Conservation (phyloP, 2,329 filamentous ascomycete genomes). For the Phoma sp. region DNA sequence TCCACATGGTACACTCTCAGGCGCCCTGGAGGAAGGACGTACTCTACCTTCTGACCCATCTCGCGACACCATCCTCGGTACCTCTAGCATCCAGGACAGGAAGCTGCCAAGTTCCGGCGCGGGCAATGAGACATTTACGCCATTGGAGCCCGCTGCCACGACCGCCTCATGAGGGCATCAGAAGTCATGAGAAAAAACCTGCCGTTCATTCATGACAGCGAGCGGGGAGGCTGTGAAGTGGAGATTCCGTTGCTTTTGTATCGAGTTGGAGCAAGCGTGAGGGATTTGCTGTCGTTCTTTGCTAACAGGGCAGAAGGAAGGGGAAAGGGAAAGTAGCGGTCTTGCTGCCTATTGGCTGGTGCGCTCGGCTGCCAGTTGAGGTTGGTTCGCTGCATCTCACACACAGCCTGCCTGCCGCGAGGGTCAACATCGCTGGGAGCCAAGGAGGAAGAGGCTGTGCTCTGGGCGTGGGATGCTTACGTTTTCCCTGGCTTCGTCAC, state of each 20-base stretch:
- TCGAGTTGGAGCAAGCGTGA: constrained; percentile 6
- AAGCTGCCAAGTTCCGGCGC: constrained; percentile 12
- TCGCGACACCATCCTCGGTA: background rate
- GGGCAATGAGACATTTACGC: constrained; percentile 12
- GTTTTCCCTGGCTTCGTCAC: constrained; percentile 1
- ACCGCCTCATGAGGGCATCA: background rate
- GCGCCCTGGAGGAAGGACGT: constrained; percentile 5
- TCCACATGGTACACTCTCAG: background rate
- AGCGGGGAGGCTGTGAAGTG: constrained; percentile 14
- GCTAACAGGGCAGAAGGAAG: background rate
- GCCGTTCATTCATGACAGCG: background rate
- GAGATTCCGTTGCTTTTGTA: constrained; percentile 3
- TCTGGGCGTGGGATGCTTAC: constrained; percentile 9
- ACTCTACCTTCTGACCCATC: constrained; percentile 6
- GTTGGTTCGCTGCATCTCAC: constrained; percentile 7
- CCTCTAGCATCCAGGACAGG: constrained; percentile 6
- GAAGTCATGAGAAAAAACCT: background rate
- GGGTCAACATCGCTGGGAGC: background rate
- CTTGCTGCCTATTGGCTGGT: constrained; percentile 11
- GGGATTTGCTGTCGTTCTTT: background rate
- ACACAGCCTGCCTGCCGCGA: background rate
- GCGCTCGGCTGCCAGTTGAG: constrained; percentile 4
- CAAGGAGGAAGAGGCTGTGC: constrained; percentile 13
- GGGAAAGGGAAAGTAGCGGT: constrained; percentile 6
- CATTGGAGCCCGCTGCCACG: constrained; percentile 8